These are phyloP conservation scores for Myriosclerotinia curreyana DNA, from an alignment of 2,329 filamentous ascomycete species.

Conservation along the genomic window DNA sequence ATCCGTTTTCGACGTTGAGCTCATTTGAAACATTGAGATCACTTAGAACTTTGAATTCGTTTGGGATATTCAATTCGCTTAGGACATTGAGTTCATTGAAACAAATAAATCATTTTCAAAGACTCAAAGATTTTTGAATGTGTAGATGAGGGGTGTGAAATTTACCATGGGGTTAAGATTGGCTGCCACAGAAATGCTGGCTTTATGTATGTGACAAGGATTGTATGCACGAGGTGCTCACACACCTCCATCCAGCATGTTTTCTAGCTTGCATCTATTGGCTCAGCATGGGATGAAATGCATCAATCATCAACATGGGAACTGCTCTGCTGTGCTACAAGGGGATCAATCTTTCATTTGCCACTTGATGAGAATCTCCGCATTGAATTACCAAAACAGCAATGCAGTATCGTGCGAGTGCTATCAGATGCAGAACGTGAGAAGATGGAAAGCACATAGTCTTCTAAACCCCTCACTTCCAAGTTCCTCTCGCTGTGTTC, in stretches of 20 bases:
- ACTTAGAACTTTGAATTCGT: no score
- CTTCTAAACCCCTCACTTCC: background rate
- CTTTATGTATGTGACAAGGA: background rate
- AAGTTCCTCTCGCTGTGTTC: background rate
- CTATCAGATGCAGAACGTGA: background rate
- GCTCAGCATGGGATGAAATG: background rate
- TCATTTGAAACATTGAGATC: no score
- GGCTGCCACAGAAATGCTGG: no score
- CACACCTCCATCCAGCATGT: background rate
- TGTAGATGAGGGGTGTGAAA: no score
- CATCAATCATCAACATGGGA: background rate
- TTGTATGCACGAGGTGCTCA: no score
- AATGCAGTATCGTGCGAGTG: background rate
- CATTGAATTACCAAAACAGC: background rate
- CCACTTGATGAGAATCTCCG: background rate
- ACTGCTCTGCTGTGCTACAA: background rate
- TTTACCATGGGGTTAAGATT: no score
- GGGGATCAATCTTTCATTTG: background rate
- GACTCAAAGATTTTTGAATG: background rate
- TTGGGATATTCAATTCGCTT: no score
- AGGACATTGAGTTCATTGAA: no score
- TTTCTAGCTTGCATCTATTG: background rate
- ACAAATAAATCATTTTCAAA: no score
- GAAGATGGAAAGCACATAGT: background rate
- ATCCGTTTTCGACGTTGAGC: no score